A percentile compares a stretch with the other conserved stretches of the same genome.
Evolutionary conservation across 2,329 filamentous ascomycete genomes (phyloP).

Genomic region (Diaporthe aspalathi): DNA sequence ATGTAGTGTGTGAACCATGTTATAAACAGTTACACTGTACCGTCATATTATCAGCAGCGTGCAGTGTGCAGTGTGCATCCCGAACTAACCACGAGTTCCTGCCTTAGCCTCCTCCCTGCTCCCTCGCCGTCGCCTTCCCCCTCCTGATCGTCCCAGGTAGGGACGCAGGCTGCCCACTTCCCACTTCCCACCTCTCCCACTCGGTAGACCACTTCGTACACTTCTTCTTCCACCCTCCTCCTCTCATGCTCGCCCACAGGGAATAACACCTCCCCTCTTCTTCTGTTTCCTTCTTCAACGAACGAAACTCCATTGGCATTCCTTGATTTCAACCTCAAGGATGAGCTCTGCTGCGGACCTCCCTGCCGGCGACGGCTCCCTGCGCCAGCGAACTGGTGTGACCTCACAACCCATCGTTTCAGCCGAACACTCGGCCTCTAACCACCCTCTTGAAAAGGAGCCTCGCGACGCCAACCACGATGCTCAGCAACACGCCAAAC

Average conservation of each 20-base stretch:
- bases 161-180: not conserved
- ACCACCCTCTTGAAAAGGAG: slow-evolving; percentile 27
- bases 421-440: slow-evolving; percentile 30
- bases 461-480: slow-evolving; percentile 32
- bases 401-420: slow-evolving; percentile 7
- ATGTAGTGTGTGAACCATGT: too few relatives aligned
- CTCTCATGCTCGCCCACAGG: slow-evolving; percentile 16
- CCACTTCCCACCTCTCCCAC: not conserved
- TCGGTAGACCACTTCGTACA: not conserved
- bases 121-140: too few relatives aligned
- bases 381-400: slow-evolving; percentile 34
- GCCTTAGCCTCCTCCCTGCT: slow-evolving; percentile 6
- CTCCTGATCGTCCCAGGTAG: slow-evolving; percentile 12
- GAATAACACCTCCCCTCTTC: slow-evolving; percentile 1
- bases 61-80: not conserved
- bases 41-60: not conserved
- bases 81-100: slow-evolving; percentile 28
- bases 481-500: slow-evolving; percentile 17
- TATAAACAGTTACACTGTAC: not conserved
- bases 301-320: slow-evolving; percentile 7
- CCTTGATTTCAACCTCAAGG: slow-evolving; percentile 41
- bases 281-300: slow-evolving; percentile 33
- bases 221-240: not conserved
- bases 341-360: slow-evolving; percentile 43
- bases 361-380: slow-evolving; percentile 47